phyloP scores from a whole-genome alignment of 2,329 filamentous ascomycete species.

The Paecilomyces fulvus region DNA sequence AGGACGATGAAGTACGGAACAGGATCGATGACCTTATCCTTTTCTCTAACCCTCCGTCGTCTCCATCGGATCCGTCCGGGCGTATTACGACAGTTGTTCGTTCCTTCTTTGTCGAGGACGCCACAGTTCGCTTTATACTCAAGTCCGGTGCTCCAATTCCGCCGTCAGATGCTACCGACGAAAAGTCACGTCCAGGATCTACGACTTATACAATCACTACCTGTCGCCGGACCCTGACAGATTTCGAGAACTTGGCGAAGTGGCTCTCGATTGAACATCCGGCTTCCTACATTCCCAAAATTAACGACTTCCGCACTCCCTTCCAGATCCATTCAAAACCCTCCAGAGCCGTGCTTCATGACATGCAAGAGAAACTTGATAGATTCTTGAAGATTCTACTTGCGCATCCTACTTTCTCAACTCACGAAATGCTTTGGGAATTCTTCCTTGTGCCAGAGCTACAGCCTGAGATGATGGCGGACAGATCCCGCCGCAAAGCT shows the following conservation, averaged over 20 bases:
- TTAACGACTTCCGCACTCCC: slow-evolving; percentile 70
- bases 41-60: slow-evolving; percentile 55
- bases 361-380: slow-evolving; percentile 79
- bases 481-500: slow-evolving; percentile 79
- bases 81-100: slow-evolving; percentile 88
- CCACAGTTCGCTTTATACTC: slow-evolving; percentile 80
- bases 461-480: slow-evolving; percentile 79
- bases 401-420: slow-evolving; percentile 82
- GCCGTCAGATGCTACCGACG: slow-evolving; percentile 32
- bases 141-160: slow-evolving; percentile 77
- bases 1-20: slow-evolving; percentile 95
- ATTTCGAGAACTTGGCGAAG: slow-evolving; percentile 84
- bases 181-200: slow-evolving; percentile 44
- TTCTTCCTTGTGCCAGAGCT: slow-evolving; percentile 96
- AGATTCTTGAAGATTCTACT: slow-evolving; percentile 81
- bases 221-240: slow-evolving; percentile 73
- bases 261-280: slow-evolving; percentile 84
- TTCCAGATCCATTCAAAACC: slow-evolving; percentile 92
- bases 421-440: slow-evolving; percentile 97
- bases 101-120: slow-evolving; percentile 96
- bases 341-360: slow-evolving; percentile 74
- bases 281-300: slow-evolving; percentile 82
- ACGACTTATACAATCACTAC: slow-evolving; percentile 86
- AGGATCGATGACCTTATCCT: slow-evolving; percentile 89
- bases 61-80: slow-evolving; percentile 56